Evolutionary conservation across 1,284 basidiomycete genomes (phyloP).

Genomic region (Apiotrichum laibachii): DNA sequence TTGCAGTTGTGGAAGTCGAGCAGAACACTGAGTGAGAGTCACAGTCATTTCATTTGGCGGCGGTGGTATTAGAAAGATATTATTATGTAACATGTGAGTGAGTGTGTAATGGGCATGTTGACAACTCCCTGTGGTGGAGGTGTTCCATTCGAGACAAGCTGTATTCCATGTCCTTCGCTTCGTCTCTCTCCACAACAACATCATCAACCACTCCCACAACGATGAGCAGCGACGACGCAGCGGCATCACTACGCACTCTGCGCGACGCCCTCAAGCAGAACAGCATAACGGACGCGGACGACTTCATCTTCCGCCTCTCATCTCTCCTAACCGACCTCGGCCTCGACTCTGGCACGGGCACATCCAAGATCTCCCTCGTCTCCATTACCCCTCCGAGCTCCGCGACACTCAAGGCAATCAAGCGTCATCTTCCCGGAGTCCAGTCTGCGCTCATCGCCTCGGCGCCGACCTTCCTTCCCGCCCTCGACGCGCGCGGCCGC

Average conservation of each 20-base stretch:
- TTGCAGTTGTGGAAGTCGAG: too few relatives aligned
- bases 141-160: not conserved
- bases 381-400: not conserved
- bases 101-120: constrained; percentile 3
- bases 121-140: not conserved
- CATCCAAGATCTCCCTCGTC: not conserved
- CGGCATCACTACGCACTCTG: constrained; percentile 23
- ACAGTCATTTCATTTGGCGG: too few relatives aligned
- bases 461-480: constrained; percentile 65
- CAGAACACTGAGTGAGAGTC: not conserved
- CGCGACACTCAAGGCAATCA: constrained; percentile 9
- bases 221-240: constrained; percentile 9
- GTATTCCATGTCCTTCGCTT: not conserved
- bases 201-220: constrained; percentile 8
- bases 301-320: constrained; percentile 18
- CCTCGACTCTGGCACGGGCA: not conserved
- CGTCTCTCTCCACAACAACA: not conserved
- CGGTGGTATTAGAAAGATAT: too few relatives aligned
- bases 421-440: constrained; percentile 33
- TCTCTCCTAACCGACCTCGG: constrained; percentile 9
- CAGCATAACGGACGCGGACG: constrained; percentile 26
- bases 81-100: not conserved
- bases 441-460: constrained; percentile 30
- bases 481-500: constrained; percentile 55
- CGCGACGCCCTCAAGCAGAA: constrained; percentile 32